Conservation (phyloP, 176 grass and related monocot species). For the Carex parvula region DNA sequence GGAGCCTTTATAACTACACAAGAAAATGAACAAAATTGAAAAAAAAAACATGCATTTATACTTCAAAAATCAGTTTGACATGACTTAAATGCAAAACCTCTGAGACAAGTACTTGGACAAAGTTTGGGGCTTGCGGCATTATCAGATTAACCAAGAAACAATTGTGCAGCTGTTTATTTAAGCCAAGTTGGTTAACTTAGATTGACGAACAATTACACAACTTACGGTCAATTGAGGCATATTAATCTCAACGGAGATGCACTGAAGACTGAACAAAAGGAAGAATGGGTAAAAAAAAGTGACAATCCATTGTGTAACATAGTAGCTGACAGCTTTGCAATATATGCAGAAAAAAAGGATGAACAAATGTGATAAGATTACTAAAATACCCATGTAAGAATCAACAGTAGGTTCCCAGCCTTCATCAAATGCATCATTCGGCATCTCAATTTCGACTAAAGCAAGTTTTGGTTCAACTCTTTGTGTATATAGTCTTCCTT, state of each 20-base stretch:
- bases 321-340: background rate
- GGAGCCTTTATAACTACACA: constrained; percentile 63
- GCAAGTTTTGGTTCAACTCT: constrained; percentile 79
- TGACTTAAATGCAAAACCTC: background rate
- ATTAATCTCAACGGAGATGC: background rate
- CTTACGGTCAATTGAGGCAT: background rate
- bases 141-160: background rate
- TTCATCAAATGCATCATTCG: constrained; percentile 51
- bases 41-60: background rate
- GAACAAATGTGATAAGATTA: background rate
- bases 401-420: constrained; percentile 45
- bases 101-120: no score
- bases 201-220: background rate
- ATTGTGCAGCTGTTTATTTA: background rate
- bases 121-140: background rate
- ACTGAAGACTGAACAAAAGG: background rate
- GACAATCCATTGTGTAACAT: background rate
- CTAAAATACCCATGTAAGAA: constrained; percentile 38
- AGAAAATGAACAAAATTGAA: constrained; percentile 13
- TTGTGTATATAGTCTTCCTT: constrained; percentile 66
- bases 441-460: constrained; percentile 59
- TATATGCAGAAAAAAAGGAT: background rate
- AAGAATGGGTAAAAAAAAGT: no score
- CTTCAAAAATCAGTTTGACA: background rate
- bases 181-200: background rate